Evolutionary conservation across 306 rosid genomes (phyloP).

Genomic region (Ochetophila trinervis): DNA sequence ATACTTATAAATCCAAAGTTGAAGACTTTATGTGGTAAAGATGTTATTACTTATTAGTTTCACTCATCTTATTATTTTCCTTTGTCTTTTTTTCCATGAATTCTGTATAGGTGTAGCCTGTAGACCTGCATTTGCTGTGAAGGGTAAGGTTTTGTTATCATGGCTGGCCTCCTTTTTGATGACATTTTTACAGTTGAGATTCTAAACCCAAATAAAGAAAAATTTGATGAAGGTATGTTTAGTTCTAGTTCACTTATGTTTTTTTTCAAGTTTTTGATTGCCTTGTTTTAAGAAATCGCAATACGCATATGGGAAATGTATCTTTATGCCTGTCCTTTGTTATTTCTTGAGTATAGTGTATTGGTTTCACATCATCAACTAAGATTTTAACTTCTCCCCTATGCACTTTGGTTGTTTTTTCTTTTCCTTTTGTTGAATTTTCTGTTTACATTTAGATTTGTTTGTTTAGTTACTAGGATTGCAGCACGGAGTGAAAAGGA

Average conservation of each 20-base stretch:
- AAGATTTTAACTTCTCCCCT: neutral
- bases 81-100: neutral
- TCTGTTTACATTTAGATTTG: neutral
- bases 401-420: no score
- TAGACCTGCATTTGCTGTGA: conserved; percentile 3
- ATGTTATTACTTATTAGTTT: neutral
- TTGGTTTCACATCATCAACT: neutral
- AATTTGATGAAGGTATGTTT: conserved; percentile 71
- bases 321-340: neutral
- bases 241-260: neutral
- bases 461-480: conserved; percentile 61
- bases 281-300: neutral
- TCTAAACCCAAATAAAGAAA: conserved; percentile 77
- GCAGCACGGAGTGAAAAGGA: conserved; percentile 74
- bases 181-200: conserved; percentile 68
- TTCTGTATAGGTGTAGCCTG: neutral
- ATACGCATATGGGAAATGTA: neutral
- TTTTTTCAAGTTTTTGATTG: neutral
- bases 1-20: no score
- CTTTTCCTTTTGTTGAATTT: neutral
- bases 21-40: neutral
- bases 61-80: neutral
- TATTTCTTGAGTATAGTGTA: no score
- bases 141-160: conserved; percentile 25
- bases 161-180: conserved; percentile 72